Percentiles rank a stretch among this genome's conserved stretches.
Evolutionary conservation across 768 basidiomycete genomes (phyloP).

Genomic region (Xanthoconium purpureum): DNA sequence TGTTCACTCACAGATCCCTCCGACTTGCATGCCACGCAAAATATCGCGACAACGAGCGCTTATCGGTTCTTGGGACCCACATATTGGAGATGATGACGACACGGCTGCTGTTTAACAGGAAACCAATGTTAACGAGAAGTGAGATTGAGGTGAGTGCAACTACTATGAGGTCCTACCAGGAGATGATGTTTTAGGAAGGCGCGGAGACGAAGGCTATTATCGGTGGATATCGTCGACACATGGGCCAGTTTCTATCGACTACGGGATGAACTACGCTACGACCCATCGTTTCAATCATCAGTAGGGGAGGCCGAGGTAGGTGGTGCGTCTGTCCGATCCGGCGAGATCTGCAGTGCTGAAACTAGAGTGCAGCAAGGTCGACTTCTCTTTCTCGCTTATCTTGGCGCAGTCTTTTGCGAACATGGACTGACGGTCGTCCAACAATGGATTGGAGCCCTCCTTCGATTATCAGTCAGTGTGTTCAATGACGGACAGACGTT

Average conservation of each 20-base stretch:
- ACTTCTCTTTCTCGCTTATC: slow-evolving; percentile 61
- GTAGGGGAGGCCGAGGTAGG: slow-evolving; percentile 38
- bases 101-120: slow-evolving; percentile 44
- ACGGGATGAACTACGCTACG: slow-evolving; percentile 34
- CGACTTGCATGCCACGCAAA: slow-evolving; percentile 40
- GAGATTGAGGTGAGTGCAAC: slow-evolving; percentile 51
- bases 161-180: slow-evolving; percentile 13
- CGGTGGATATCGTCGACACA: slow-evolving; percentile 32
- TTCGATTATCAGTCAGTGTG: slow-evolving; percentile 23
- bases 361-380: slow-evolving; percentile 47
- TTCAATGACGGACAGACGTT: slow-evolving; percentile 13
- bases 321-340: slow-evolving; percentile 16
- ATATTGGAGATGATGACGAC: slow-evolving; percentile 49
- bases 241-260: slow-evolving; percentile 40
- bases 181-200: slow-evolving; percentile 27
- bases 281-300: slow-evolving; percentile 26
- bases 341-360: slow-evolving; percentile 15
- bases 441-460: slow-evolving; percentile 53
- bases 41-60: slow-evolving; percentile 56
- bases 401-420: slow-evolving; percentile 60
- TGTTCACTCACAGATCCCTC: slow-evolving; percentile 69
- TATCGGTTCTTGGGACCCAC: slow-evolving; percentile 48
- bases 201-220: slow-evolving; percentile 27
- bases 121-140: slow-evolving; percentile 46
- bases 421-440: slow-evolving; percentile 50